Base-by-base conservation (phyloP, 2,329 filamentous ascomycete genomes). In the Colletotrichum tropicicola region DNA sequence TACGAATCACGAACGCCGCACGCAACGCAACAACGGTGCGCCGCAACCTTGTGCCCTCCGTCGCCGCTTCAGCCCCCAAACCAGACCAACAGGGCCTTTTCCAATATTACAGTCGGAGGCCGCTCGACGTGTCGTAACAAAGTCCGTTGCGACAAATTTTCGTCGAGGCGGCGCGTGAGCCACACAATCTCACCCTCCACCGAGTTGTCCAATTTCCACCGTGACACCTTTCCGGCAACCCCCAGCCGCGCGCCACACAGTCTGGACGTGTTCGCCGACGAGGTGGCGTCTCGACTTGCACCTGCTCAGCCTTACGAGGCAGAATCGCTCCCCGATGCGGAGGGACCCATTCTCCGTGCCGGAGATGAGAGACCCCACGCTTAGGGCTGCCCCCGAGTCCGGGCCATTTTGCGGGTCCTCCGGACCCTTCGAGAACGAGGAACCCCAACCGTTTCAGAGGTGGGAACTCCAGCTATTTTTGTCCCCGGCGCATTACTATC, bases 301-400 rank as follows among this genome's bases (percentile, higher is more conserved):
- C n/a, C 15, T 23, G 17, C 32, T 32, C 48, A 64, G 60, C 60
- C 47, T 60, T 48, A 17, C 56, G n/a, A 64, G 60, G 60, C 56
- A 64, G 48, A 49, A 41, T 64, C 27, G 21, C 56, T 43, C 23
- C 7, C 10, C n/a, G 6, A 35, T 35, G n/a, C 32, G 8, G n/a
- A 23, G n/a, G 17, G 52, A 57, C 25, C 21, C 23, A 30, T 4
- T 7, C 13, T 17, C 55, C 32, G n/a, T 9, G 25, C 35, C 13
- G 7, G 12, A 25, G 15, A 19, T 23, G 37, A 37, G 47, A 15
- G 6, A 25, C 28, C 53, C 54, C 59, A 52, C 54, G 10, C 23
- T 27, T 51, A 43, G 27, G 45, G 56, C 45, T 53, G 47, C 47
- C 41, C 43, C 45, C 47, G 45, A 35, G 3, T 35, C 32, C 13